Evolutionary conservation across 352 stramenopile genomes (phyloP), one percentile per base, ranked within the genome.

Genomic region (Pythium oligandrum): DNA sequence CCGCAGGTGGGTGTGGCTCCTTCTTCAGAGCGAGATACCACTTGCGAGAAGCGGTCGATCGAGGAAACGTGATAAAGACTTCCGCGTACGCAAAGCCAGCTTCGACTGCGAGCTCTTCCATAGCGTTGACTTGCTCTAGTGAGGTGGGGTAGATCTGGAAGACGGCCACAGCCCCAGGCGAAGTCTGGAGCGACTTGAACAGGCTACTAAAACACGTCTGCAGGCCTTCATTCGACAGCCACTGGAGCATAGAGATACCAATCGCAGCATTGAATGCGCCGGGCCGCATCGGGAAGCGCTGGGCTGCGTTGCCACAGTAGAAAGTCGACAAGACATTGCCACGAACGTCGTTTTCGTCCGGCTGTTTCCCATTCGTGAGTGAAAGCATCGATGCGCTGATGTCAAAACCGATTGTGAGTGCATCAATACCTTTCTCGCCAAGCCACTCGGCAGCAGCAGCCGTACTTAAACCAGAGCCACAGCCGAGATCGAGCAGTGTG

Each of bases 241-340:
- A 93, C 59, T 93, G 82, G 17, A 93, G 59, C 82, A 93, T 93
- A 2, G 82, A 93, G 53, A 93, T 88, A 8, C 78, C 73, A 46
- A 90, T 84, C 42, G 75, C 78, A 35, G 63, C 64, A 46, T 83
- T 55, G 31, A 87, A 74, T 9, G 63, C 42, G 3, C 54, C 59
- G 0, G 36, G 12, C 30, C 82, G 82, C 48, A 93, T 55, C 32
- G 82, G 78, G 8, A 88, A 70, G 12, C 54, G 66, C 44, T 87
- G 82, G 6, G 65, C 79, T 11, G 78, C 82, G 55, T 90, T 86
- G 38, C 75, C 80, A 54, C 77, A 71, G 51, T 81, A 88, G 51
- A 88, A 87, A 11, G 46, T 52, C 12, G 51, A 26, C 17, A 26
- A 26, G 17, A 26, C 17, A 26, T 26, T 26, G 17, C 17, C 17